phyloP scores from a whole-genome alignment of 352 stramenopile genomes.

The Phytophthora agathidicida region DNA sequence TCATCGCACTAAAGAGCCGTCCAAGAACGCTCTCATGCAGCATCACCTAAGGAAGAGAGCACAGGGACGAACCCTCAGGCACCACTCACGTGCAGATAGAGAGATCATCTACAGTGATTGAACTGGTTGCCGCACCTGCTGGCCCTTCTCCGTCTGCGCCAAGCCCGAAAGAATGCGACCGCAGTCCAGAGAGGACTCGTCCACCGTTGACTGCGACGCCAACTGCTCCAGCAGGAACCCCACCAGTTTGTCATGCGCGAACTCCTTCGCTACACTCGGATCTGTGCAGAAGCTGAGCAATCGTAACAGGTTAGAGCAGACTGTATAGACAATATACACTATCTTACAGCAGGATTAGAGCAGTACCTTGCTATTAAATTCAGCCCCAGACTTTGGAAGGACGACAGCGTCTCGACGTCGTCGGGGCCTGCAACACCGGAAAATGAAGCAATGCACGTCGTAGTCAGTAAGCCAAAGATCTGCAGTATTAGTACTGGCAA shows the following conservation, averaged over 20 bases:
- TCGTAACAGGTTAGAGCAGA: constrained; percentile 1
- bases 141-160: constrained; percentile 51
- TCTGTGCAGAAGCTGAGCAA: constrained; percentile 70
- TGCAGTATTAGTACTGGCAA: background rate
- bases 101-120: constrained; percentile 22
- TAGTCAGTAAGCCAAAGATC: background rate
- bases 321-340: too few relatives aligned
- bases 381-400: constrained; percentile 78
- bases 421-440: constrained; percentile 42
- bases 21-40: constrained; percentile 48
- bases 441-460: background rate
- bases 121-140: constrained; percentile 33
- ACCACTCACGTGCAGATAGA: constrained; percentile 23
- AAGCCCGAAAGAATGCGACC: constrained; percentile 56
- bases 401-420: constrained; percentile 56
- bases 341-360: background rate
- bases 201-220: constrained; percentile 20
- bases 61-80: constrained; percentile 24
- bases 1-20: constrained; percentile 56
- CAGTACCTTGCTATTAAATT: constrained; percentile 83
- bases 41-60: constrained; percentile 44
- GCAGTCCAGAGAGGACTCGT: constrained; percentile 54
- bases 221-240: constrained; percentile 65
- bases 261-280: constrained; percentile 46
- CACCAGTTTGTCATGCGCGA: constrained; percentile 71